These are phyloP conservation scores for Candida sithepensis DNA, from an alignment of 805 yeast species.

Conservation along the genomic window DNA sequence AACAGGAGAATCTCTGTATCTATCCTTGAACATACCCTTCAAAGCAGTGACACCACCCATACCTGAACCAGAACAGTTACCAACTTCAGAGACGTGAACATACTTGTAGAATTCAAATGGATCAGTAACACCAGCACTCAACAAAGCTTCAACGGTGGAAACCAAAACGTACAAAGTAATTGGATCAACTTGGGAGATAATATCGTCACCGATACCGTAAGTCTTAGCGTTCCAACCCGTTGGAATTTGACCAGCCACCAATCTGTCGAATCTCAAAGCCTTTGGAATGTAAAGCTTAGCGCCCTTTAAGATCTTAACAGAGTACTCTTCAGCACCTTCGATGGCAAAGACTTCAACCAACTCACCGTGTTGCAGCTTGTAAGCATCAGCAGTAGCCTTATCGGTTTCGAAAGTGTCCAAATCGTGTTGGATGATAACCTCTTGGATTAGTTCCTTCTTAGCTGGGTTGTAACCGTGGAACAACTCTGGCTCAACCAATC, in stretches of 20 bases:
- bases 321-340: constrained; percentile 86
- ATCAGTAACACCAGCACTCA: constrained; percentile 93
- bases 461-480: constrained; percentile 93
- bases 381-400: constrained; percentile 92
- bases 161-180: constrained; percentile 90
- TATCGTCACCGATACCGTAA: constrained; percentile 94
- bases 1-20: constrained; percentile 89
- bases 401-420: constrained; percentile 94
- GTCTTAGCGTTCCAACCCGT: constrained; percentile 96
- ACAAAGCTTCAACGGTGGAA: constrained; percentile 90
- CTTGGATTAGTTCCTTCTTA: constrained; percentile 90
- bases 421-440: constrained; percentile 94
- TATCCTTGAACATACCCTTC: constrained; percentile 96
- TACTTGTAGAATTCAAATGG: constrained; percentile 98
- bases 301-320: constrained; percentile 89
- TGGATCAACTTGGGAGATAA: constrained; percentile 92
- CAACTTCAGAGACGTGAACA: constrained; percentile 97
- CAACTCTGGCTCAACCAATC: constrained; percentile 93
- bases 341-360: constrained; percentile 88
- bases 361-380: constrained; percentile 90
- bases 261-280: constrained; percentile 67
- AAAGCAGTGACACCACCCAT: constrained; percentile 99
- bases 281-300: constrained; percentile 90
- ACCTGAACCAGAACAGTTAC: constrained; percentile 99
- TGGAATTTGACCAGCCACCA: constrained; percentile 92